Evolutionary conservation across 805 yeast genomes (phyloP), one percentile per base, ranked within the genome.

Genomic region (Yarrowia bubula): DNA sequence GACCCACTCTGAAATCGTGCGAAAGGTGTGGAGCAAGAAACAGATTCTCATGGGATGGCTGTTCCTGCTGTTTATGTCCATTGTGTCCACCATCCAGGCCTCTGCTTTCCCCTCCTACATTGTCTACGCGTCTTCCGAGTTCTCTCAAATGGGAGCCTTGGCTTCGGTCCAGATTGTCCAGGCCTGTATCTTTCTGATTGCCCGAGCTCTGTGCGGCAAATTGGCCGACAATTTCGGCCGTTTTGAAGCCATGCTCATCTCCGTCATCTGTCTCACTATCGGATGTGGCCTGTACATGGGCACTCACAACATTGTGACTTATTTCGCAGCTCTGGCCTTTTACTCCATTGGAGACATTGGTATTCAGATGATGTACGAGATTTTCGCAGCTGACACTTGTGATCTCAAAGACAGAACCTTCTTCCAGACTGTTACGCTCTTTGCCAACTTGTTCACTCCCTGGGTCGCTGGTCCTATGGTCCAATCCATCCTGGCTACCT

Each of bases 401-500:
- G 72, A 75, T 14, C 70, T 79, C 69, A 73, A 77, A 55, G 73
- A 78, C 70, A 72, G 81, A 68, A 79, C 79, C 9, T 67, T 79
- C 6, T 68, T 75, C 65, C 66, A 75, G 17, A 77, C 76, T 17
- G 47, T 79, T 13, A 73, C 78, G 4, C 70, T 78, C 31, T 66
- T 78, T 9, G 84, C 61, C 39, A 65, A 64, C 83, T 17, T 80
- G 71, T 67, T 69, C 80, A 62, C 74, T 77, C 67, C 80, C 76
- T 60, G 73, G 78, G 17, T 81, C 81, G 81, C 71, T 79, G 65
- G 74, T 3, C 66, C 65, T 31, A 48, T 73, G 48, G 71, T 75
- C 28, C 68, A 67, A 14, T 48, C 69, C 8, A 68, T 69, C 9
- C 71, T 81, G 14, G 69, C 73, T 9, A 67, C 67, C 38, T 69